A percentile compares a stretch with the other conserved stretches of the same genome.
Conservation (phyloP, 2,329 filamentous ascomycete genomes). For the Basipetospora chlamydospora region DNA sequence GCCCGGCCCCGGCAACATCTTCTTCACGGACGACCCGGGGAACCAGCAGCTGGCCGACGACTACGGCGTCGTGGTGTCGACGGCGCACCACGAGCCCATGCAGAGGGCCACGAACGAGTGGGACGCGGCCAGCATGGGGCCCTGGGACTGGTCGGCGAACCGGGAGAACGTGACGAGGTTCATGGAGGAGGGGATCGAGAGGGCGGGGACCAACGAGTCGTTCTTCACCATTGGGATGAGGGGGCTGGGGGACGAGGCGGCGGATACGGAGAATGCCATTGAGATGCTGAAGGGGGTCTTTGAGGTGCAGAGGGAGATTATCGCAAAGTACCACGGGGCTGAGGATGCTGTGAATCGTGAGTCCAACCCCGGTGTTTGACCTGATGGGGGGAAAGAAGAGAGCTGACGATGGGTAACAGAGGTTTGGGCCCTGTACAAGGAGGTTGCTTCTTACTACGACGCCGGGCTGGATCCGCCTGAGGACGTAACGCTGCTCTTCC, state of each 20-base stretch:
- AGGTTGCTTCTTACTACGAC: constrained; percentile 45
- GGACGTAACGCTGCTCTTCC: constrained; percentile 43
- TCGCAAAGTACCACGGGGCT: constrained; percentile 6
- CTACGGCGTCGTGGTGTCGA: constrained; percentile 50
- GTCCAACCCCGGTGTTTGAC: no score
- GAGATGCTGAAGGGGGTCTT: constrained; percentile 6
- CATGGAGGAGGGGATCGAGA: constrained; percentile 38
- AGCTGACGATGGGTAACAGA: constrained; percentile 20
- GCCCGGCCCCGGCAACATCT: constrained; percentile 23
- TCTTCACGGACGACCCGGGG: constrained; percentile 45
- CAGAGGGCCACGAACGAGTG: constrained; percentile 39
- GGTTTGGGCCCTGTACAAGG: constrained; percentile 48
- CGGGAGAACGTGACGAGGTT: constrained; percentile 37
- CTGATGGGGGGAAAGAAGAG: no score
- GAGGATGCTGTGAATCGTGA: constrained; percentile 5
- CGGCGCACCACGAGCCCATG: constrained; percentile 53
- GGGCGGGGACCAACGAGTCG: constrained; percentile 41
- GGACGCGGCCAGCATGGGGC: constrained; percentile 27
- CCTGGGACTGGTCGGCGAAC: constrained; percentile 48
- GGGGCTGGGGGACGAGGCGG: constrained; percentile 36
- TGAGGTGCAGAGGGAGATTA: constrained; percentile 6
- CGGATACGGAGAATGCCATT: not conserved
- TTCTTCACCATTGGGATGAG: constrained; percentile 47
- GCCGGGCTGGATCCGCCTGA: constrained; percentile 38
- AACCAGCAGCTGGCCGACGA: constrained; percentile 46